Percentiles rank a stretch among this genome's conserved stretches.
These are phyloP conservation scores for Aspergillus coremiiformis DNA, from an alignment of 495 filamentous ascomycete species.

Conservation along the genomic window DNA sequence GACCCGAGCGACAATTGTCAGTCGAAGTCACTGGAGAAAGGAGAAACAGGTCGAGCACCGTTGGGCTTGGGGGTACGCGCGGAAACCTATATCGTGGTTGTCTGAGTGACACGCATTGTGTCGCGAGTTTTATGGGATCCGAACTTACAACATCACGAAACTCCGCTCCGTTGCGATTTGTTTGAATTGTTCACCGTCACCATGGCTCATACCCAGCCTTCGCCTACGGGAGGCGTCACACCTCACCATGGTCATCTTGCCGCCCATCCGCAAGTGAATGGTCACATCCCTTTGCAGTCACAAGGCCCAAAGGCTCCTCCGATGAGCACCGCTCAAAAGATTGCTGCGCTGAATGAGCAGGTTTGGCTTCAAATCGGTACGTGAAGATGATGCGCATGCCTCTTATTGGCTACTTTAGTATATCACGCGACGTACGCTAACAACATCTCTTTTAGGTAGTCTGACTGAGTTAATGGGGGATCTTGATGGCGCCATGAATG, in stretches of 20 bases:
- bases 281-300: constrained; percentile 46
- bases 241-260: constrained; percentile 44
- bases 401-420: not conserved
- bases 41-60: constrained; percentile 6
- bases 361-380: constrained; percentile 94
- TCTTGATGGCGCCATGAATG: constrained; percentile 74
- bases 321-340: constrained; percentile 50
- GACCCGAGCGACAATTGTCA: not conserved
- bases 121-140: constrained; percentile 26
- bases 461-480: constrained; percentile 85
- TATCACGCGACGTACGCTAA: constrained; percentile 3
- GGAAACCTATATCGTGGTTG: constrained; percentile 14
- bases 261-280: constrained; percentile 45
- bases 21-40: too few species aligned
- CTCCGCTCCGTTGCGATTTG: constrained; percentile 5
- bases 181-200: constrained; percentile 1
- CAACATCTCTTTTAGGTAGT: constrained; percentile 49
- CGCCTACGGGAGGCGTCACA: constrained; percentile 43
- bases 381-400: constrained; percentile 10
- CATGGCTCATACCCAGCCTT: constrained; percentile 48
- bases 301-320: constrained; percentile 45
- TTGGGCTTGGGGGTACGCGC: constrained; percentile 7
- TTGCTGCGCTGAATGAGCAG: constrained; percentile 65
- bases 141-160: not conserved
- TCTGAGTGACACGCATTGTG: constrained; percentile 27